Base-by-base conservation (phyloP, 2,329 filamentous ascomycete species). In the Fusarium annulatum region DNA sequence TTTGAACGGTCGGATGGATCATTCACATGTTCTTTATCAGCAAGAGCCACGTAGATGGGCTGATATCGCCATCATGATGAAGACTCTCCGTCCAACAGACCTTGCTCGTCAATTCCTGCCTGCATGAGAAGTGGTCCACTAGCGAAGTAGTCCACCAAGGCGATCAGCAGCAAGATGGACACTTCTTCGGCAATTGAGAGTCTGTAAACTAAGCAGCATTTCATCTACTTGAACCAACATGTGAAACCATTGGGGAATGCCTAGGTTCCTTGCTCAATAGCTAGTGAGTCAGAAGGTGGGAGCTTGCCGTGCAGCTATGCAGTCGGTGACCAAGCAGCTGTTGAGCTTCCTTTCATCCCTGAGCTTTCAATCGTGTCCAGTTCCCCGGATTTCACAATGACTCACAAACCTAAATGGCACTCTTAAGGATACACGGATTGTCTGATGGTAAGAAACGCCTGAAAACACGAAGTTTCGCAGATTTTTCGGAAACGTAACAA, bases 21-120 rank as follows among this genome's bases (percentile, higher is more conserved):
- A 38, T 61, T 67, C 63, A 67, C 51, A 59, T 66, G 61, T 28
- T 61, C 16, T 15, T 64, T 43, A 26, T 26, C 3, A 42, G 26
- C 26, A 18, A 23, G 9, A 21, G 28, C 18, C 45, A 39, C 15
- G n/a, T 18, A 38, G 10, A 18, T 26, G 43, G 34, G 42, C 21
- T 39, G 34, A 36, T 26, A 46, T 26, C 21, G 34, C 26, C 2
- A 55, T 0, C 11, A 39, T 5, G 21, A 19, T 19, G 1, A 41
- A 23, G 11, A 19, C 1, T 5, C 9, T 5, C 2, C 15, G 12
- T 10, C 9, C 1, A 21, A n/a, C 6, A 26, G 7, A 30, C 10
- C 5, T 7, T 7, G 28, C 30, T 4, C 10, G 10, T 8, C 18
- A 3, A 28, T 55, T 28, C 10, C 2, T 21, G 28, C 19, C 19